Conservation (phyloP, 108 stramenopile genomes). For the Nitzschia sp. region DNA sequence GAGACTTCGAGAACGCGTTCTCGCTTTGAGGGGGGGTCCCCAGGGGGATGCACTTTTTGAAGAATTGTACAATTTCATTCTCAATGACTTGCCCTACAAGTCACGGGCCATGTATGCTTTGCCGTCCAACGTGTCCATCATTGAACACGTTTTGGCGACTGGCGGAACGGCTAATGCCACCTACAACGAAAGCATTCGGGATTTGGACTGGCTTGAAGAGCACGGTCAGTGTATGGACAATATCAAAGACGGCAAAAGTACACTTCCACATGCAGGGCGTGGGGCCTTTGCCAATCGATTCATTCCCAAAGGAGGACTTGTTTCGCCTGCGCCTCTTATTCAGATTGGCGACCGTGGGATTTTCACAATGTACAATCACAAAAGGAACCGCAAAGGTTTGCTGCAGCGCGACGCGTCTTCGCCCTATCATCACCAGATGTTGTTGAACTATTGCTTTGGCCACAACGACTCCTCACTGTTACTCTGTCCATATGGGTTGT, state of each 20-base stretch:
- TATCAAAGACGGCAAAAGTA: constrained; percentile 55
- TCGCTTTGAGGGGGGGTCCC: neutral
- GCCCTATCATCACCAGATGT: constrained; percentile 45
- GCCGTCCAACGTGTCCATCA: constrained; percentile 18
- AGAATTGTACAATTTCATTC: neutral
- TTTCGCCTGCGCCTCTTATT: constrained; percentile 70
- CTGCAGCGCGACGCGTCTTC: constrained; percentile 4
- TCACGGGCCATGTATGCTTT: constrained; percentile 27
- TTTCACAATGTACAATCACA: constrained; percentile 41
- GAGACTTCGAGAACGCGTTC: neutral
- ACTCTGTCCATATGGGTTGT: constrained; percentile 74
- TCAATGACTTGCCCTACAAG: constrained; percentile 9
- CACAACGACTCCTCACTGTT: constrained; percentile 52
- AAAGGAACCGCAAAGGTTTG: neutral
- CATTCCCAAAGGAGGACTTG: constrained; percentile 57
- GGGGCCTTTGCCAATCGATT: constrained; percentile 78
- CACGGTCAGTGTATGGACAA: constrained; percentile 77
- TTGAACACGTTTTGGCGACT: constrained; percentile 7
- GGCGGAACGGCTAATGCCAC: constrained; percentile 27
- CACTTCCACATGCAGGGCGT: constrained; percentile 72
- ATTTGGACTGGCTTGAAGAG: constrained; percentile 36
- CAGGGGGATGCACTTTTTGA: neutral
- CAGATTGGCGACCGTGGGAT: constrained; percentile 41
- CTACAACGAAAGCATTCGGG: constrained; percentile 32
- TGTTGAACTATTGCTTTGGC: constrained; percentile 79